Conservation (phyloP, 768 basidiomycete genomes). For the Leccinum imitatum region DNA sequence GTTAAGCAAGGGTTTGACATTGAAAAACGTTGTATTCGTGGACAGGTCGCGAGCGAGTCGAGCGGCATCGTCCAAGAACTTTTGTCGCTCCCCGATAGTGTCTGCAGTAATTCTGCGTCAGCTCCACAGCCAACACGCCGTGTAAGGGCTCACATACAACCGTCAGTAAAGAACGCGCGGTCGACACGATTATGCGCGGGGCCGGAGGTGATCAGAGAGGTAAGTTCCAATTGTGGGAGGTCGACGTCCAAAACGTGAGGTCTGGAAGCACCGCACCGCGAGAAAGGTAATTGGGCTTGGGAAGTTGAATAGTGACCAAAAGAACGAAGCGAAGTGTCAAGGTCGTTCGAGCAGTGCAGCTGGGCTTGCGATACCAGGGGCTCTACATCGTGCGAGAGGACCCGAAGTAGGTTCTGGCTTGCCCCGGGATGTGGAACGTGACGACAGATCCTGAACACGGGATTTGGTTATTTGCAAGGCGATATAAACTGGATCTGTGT, state of each 20-base stretch:
- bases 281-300: slow-evolving; percentile 20
- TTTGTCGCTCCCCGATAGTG: slow-evolving; percentile 50
- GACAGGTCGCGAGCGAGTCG: slow-evolving; percentile 70
- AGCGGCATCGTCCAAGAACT: slow-evolving; percentile 64
- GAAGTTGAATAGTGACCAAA: background rate
- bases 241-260: slow-evolving; percentile 8
- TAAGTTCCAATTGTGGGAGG: slow-evolving; percentile 50
- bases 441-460: no score
- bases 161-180: slow-evolving; percentile 75
- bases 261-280: background rate
- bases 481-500: no score
- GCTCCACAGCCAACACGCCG: background rate
- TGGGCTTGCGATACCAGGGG: slow-evolving; percentile 22
- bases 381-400: slow-evolving; percentile 20
- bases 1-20: slow-evolving; percentile 73
- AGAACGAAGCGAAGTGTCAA: slow-evolving; percentile 5
- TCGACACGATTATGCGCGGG: slow-evolving; percentile 65
- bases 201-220: slow-evolving; percentile 61
- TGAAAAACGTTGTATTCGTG: slow-evolving; percentile 71
- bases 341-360: slow-evolving; percentile 25
- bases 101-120: slow-evolving; percentile 40
- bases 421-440: slow-evolving; percentile 4
- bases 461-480: no score
- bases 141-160: slow-evolving; percentile 49
- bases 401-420: slow-evolving; percentile 16